Evolutionary conservation across 2,329 filamentous ascomycete species (phyloP), one percentile per base, ranked within the genome.

Genomic region (Colletotrichum sp.): DNA sequence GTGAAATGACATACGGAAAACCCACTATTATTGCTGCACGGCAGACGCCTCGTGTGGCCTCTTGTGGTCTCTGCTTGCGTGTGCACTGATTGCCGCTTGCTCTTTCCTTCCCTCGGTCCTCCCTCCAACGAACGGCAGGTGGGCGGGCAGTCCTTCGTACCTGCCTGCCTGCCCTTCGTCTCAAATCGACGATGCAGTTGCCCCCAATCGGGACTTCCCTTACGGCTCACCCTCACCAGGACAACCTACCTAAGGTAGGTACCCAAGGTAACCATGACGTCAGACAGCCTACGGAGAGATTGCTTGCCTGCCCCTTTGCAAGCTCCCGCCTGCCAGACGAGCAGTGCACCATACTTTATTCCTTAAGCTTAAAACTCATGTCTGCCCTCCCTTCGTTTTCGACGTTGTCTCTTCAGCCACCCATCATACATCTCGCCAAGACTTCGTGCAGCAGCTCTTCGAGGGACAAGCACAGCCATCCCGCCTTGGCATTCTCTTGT

Each of bases 401-500:
- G 27, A 22, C 16, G 8, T 48, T 27, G 58, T 36, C 70, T 73
- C 67, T 48, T 55, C 68, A 66, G 34, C 25, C 62, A 75, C 58
- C 64, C 64, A 75, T 68, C 36, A n/a, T 48, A 75, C 55, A 73
- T 56, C 43, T 65, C 43, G 73, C 73, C 73, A 69, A 75, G 73
- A 32, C 12, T 25, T 64, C 64, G 67, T 58, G 73, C 73, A 39
- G 70, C 73, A 60, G 62, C 64, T 55, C 43, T 55, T 43, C 61
- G 62, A 65, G 73, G 73, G 39, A 75, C 62, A 73, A 73, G 73
- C 73, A 58, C 56, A 72, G 70, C 73, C 73, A 73, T 68, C 56
- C 73, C 73, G 73, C 48, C 73, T 75, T 75, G 73, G 73, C 73
- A 62, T 64, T 32, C 3, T 73, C 73, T 73, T 72, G 56, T n/a